Base-by-base conservation (phyloP, 257 asterid genomes). In the Jasminum sambac region DNA sequence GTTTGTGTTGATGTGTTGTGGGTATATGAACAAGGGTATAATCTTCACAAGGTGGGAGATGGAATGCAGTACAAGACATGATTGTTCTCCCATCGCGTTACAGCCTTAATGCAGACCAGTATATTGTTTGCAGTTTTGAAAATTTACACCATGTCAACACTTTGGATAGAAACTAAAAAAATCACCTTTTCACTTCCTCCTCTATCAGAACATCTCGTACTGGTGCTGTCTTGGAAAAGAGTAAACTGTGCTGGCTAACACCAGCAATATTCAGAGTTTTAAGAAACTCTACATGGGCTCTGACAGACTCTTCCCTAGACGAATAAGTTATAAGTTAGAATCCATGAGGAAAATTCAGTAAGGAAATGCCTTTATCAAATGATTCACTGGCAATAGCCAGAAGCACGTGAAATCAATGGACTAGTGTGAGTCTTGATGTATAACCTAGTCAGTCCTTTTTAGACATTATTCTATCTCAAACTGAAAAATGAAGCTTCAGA, bases 221-320 rank as follows among this genome's bases (percentile, higher is more conserved):
- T 46, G 97, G 92, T 11, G 90, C 95, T 25, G 90, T 79, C 84
- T 94, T 94, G 67, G 98, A 94, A 76, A 90, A 94, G 42, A 94
- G 96, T 79, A 94, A 77, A 73, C 96, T 94, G 43, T 94, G 98
- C 68, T 90, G 91, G 78, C 98, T 94, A 68, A 94, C 88, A 71
- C 97, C 98, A 17, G 96, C 98, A 73, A 94, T 94, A 66, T 87
- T 87, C 74, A 94, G 86, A 71, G 89, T 86, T 78, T 87, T 89
- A 26, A 94, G 89, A 78, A 90, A 94, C 80, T 82, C 85, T 13
- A 92, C 83, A 69, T 92, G 95, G 40, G 74, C 74, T 82, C 68
- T 81, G 39, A 89, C 75, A 64, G 85, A 79, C 68, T 85, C 95
- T 73, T 87, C 97, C 98, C 98, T 94, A 70, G 19, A 68, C 23